A percentile compares a stretch with the other conserved stretches of the same genome.
Conservation (phyloP, 2,329 filamentous ascomycete genomes). For the Alternaria tenuissima region DNA sequence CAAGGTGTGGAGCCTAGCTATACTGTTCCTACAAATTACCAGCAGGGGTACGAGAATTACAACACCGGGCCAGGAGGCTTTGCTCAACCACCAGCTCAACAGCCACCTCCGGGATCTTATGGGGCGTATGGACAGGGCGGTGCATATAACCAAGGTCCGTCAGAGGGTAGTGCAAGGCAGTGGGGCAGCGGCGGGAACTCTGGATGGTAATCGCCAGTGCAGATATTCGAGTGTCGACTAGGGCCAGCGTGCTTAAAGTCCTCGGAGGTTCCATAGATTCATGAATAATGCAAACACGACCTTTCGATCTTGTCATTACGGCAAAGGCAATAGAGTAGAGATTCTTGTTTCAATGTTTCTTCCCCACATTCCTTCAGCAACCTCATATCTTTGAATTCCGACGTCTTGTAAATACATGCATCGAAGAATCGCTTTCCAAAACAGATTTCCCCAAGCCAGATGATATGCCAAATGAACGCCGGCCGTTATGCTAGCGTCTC, state of each 20-base stretch:
- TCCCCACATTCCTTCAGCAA: slow-evolving; percentile 11
- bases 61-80: slow-evolving; percentile 23
- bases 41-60: slow-evolving; percentile 49
- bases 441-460: slow-evolving; percentile 30
- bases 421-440: slow-evolving; percentile 23
- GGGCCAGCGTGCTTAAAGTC: background rate
- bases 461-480: slow-evolving; percentile 40
- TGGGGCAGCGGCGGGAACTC: slow-evolving; percentile 44
- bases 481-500: slow-evolving; percentile 40
- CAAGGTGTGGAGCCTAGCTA: slow-evolving; percentile 46
- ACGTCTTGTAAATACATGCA: slow-evolving; percentile 26
- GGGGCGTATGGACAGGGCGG: slow-evolving; percentile 27
- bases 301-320: background rate
- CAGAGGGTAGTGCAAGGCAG: slow-evolving; percentile 31
- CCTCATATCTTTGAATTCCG: background rate
- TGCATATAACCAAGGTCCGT: slow-evolving; percentile 30
- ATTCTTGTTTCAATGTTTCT: slow-evolving; percentile 25
- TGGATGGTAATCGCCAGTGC: slow-evolving; percentile 29
- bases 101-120: slow-evolving; percentile 31
- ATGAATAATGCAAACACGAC: slow-evolving; percentile 13
- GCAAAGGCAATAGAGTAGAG: slow-evolving; percentile 23
- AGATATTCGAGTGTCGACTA: background rate
- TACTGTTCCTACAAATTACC: slow-evolving; percentile 46
- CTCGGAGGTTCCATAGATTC: background rate
- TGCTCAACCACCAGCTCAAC: slow-evolving; percentile 24